Evolutionary conservation across 2,329 filamentous ascomycete genomes (phyloP).

Genomic region (Penicillium aurantiogriseum): DNA sequence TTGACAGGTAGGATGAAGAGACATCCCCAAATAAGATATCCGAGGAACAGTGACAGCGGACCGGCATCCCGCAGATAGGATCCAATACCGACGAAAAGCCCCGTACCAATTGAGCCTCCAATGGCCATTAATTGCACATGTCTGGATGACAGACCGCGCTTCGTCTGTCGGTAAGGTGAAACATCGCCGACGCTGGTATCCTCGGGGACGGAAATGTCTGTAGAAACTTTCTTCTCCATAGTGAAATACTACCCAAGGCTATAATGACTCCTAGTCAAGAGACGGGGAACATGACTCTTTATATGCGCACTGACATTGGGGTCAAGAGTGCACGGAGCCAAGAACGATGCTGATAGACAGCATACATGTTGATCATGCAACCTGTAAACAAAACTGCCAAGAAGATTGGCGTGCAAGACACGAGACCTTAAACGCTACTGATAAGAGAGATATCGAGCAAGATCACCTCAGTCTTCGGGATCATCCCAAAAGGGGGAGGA

Average conservation of each 20-base stretch:
- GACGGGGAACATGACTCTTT: conserved; percentile 14
- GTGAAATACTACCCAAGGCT: background rate
- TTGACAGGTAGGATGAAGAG: conserved; percentile 35
- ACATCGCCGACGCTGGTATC: conserved; percentile 18
- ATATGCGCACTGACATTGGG: conserved; percentile 14
- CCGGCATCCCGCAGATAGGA: conserved; percentile 34
- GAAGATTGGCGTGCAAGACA: background rate
- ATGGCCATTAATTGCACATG: conserved; percentile 45
- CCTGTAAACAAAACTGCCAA: background rate
- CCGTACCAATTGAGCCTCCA: conserved; percentile 40
- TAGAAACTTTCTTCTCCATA: conserved; percentile 22
- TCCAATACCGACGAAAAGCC: conserved; percentile 39
- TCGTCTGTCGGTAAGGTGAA: conserved; percentile 18
- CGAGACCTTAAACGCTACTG: background rate
- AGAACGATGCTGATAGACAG: conserved; percentile 8
- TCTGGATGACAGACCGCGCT: conserved; percentile 39
- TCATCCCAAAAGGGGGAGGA: conserved; percentile 18
- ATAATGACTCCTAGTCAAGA: background rate
- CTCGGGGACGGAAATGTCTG: conserved; percentile 13
- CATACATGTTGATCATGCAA: background rate
- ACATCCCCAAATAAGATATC: conserved; percentile 37
- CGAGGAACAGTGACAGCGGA: conserved; percentile 36
- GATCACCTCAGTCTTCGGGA: background rate
- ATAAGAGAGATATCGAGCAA: conserved; percentile 1
- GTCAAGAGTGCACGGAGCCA: conserved; percentile 11